Evolutionary conservation across 2,329 filamentous ascomycete genomes (phyloP), one percentile per base, ranked within the genome.

Genomic region (Eutypa lata): DNA sequence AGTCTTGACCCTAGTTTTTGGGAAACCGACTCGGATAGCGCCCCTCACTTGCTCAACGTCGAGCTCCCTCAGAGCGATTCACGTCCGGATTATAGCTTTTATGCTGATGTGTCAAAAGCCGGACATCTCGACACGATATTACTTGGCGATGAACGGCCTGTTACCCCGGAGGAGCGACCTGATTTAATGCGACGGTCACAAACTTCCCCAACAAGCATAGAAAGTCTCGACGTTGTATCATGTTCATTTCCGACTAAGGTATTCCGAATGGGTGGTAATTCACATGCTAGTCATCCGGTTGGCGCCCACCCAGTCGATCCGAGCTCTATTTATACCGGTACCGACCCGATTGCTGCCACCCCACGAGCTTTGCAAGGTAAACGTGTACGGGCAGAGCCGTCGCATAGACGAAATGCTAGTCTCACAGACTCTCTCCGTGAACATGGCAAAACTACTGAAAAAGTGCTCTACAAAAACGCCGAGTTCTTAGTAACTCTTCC

Each of bases 381-480:
- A 65, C 77, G 81, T 16, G 76, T 82, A 7, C 79, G 83, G 16
- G 79, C 83, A 19, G 72, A 76, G 40, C 70, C 72, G 10, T 79
- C 81, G 2, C 91, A 96, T 71, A 92, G 91, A 69, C 86, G 91
- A 21, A 96, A 90, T 65, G 91, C 87, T 48, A 97, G 92, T 67
- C 87, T 94, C 62, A 90, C 89, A 0, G 90, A 97, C 71, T 93
- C 92, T 1, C 70, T 93, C 49, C 79, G 91, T 60, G 89, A 94
- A 70, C 86, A 74, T 71, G 82, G 69, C 21, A 69, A 71, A 6
- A 53, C 68, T 13, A 69, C 74, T 3, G 80, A 82, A 45, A 80
- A 76, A 54, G 65, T 76, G 3, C 66, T 77, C 2, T 76, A 76
- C 57, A 81, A 80, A 57, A 81, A 81, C 21, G 73, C 77, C 3